Evolutionary conservation across 441 rosid species (phyloP).

Genomic region (Codiaeum variegatum): DNA sequence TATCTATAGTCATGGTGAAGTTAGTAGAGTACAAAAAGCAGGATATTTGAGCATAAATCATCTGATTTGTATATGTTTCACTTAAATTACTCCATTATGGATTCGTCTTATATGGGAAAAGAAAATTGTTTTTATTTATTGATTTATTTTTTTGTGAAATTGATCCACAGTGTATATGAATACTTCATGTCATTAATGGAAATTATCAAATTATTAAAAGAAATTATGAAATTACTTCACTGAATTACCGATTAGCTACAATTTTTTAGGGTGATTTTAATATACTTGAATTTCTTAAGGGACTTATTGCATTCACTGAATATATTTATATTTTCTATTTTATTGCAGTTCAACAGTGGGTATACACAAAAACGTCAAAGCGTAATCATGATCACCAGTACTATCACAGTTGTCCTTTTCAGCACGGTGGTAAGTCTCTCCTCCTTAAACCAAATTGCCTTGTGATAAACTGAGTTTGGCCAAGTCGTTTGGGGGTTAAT

Average conservation of each 20-base stretch:
- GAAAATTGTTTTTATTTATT: neutral
- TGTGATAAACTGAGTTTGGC: neutral
- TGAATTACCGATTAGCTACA: neutral
- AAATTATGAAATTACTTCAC: neutral
- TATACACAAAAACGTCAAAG: constrained; percentile 57
- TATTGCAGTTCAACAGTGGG: constrained; percentile 68
- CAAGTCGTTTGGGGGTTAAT: no score
- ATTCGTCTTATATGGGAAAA: neutral
- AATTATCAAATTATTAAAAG: no score
- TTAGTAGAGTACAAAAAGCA: neutral
- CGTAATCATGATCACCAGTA: constrained; percentile 92
- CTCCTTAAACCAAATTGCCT: neutral
- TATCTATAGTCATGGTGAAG: neutral
- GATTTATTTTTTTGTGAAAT: no score
- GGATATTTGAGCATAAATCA: neutral
- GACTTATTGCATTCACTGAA: neutral
- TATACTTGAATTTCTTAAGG: neutral
- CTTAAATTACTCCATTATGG: neutral
- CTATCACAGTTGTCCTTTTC: constrained; percentile 85
- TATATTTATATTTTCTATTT: neutral
- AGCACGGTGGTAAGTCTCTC: constrained; percentile 75
- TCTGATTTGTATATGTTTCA: neutral
- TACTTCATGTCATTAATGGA: neutral
- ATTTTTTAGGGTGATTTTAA: neutral
- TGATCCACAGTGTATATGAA: neutral